phyloP scores from a whole-genome alignment of 495 filamentous ascomycete species.

The Penicillium flavigenum region DNA sequence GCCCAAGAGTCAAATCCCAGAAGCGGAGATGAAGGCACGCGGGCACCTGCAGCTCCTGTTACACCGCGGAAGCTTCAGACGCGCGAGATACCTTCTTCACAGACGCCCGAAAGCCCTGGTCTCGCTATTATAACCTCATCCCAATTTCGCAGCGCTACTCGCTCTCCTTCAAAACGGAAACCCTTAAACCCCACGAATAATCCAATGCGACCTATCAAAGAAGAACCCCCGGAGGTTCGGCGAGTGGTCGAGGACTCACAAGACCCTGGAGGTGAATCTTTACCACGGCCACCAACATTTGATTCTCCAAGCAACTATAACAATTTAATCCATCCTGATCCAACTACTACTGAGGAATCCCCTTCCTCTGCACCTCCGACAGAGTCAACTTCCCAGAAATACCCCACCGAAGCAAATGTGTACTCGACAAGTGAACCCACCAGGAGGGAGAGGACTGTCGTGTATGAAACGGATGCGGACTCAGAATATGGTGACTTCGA shows the following conservation, averaged over 20 bases:
- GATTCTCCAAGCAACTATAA: conserved; percentile 7
- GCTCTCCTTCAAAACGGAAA: conserved; percentile 29
- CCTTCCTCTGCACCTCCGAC: conserved; percentile 4
- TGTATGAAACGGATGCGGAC: conserved; percentile 50
- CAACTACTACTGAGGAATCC: conserved; percentile 3
- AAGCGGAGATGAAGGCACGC: not conserved
- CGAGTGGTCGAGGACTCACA: conserved; percentile 9
- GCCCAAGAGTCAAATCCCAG: conserved; percentile 13
- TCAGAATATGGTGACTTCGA: conserved; percentile 37
- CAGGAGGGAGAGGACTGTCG: conserved; percentile 34
- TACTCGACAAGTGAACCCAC: conserved; percentile 3
- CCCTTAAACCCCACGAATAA: conserved; percentile 7
- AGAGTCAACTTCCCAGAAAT: conserved; percentile 1
- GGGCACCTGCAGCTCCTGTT: conserved; percentile 13
- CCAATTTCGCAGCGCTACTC: conserved; percentile 36
- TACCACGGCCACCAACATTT: conserved; percentile 7
- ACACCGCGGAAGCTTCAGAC: conserved; percentile 38
- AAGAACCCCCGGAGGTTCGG: conserved; percentile 23
- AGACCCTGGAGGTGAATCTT: conserved; percentile 4
- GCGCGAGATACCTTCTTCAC: conserved; percentile 46
- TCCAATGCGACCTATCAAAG: conserved; percentile 18
- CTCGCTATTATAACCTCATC: conserved; percentile 43
- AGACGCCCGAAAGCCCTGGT: conserved; percentile 47
- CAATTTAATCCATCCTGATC: conserved; percentile 1
- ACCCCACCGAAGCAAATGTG: not conserved